phyloP scores from a whole-genome alignment of 2,329 filamentous ascomycete genomes.

The Diaporthe sp. region DNA sequence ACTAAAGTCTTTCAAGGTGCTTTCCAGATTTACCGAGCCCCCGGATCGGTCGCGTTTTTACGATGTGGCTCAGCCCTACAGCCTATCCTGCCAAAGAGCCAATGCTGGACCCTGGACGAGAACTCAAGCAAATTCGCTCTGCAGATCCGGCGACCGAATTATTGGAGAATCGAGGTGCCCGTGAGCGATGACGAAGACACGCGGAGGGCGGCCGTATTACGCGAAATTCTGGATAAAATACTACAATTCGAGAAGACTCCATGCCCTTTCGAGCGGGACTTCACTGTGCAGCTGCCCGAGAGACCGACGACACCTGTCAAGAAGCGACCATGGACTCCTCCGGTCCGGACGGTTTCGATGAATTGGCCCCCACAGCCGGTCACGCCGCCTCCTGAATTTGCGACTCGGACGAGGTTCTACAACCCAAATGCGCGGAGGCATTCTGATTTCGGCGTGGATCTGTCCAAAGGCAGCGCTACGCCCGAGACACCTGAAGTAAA shows the following conservation, averaged over 20 bases:
- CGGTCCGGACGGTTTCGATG: slow-evolving; percentile 54
- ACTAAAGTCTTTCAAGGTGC: slow-evolving; percentile 50
- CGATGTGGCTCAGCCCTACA: slow-evolving; percentile 88
- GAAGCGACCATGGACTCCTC: slow-evolving; percentile 76
- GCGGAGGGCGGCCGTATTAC: slow-evolving; percentile 75
- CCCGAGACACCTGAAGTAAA: slow-evolving; percentile 33
- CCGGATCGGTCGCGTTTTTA: slow-evolving; percentile 88
- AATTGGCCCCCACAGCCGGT: slow-evolving; percentile 46
- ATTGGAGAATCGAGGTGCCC: slow-evolving; percentile 91
- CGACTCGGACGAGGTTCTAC: slow-evolving; percentile 40
- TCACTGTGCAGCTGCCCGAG: slow-evolving; percentile 81
- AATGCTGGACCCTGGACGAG: slow-evolving; percentile 94
- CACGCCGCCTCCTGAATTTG: slow-evolving; percentile 43
- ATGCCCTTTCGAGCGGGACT: slow-evolving; percentile 86
- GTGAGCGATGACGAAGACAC: slow-evolving; percentile 74
- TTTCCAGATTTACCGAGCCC: slow-evolving; percentile 87
- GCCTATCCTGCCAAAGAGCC: slow-evolving; percentile 88
- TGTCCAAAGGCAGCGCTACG: slow-evolving; percentile 14
- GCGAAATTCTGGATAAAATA: slow-evolving; percentile 77
- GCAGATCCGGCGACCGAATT: slow-evolving; percentile 84
- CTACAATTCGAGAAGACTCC: slow-evolving; percentile 89
- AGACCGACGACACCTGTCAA: slow-evolving; percentile 74
- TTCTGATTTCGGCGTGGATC: slow-evolving; percentile 37
- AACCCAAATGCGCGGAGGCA: slow-evolving; percentile 36
- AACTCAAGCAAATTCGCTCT: slow-evolving; percentile 86